Conservation (phyloP, 768 basidiomycete genomes). For the Termitomyces sp. region DNA sequence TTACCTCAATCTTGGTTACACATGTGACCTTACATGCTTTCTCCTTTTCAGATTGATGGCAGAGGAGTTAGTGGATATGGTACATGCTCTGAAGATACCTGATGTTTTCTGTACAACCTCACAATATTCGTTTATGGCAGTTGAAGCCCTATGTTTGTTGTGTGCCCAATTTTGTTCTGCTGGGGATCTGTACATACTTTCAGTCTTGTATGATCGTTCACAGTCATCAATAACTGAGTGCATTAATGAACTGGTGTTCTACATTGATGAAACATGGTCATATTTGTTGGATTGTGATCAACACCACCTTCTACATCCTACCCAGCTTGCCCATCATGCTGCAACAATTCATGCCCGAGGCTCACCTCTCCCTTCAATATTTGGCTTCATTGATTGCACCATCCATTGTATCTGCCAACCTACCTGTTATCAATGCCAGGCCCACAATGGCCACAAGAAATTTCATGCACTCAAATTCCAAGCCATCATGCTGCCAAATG, state of each 20-base stretch:
- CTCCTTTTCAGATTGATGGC: too few species aligned
- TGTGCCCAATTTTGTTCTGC: constrained; percentile 1
- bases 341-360: background rate
- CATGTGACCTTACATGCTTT: too few species aligned
- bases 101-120: too few species aligned
- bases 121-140: too few species aligned
- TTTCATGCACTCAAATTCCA: constrained; percentile 3
- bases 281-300: constrained; percentile 3
- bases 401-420: background rate
- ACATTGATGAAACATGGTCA: background rate
- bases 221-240: background rate
- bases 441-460: constrained; percentile 6
- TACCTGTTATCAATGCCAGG: background rate
- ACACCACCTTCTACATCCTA: background rate
- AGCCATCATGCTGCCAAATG: constrained; percentile 8
- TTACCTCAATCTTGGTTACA: too few species aligned
- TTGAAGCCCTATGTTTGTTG: background rate
- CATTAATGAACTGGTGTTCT: background rate
- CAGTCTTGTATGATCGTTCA: background rate
- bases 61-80: too few species aligned
- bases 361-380: background rate
- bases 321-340: background rate
- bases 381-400: constrained; percentile 7
- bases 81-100: too few species aligned
- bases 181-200: background rate